These are phyloP conservation scores for Entophlyctis luteolus DNA, from an alignment of 192 early-diverging fungal species.

Conservation along the genomic window DNA sequence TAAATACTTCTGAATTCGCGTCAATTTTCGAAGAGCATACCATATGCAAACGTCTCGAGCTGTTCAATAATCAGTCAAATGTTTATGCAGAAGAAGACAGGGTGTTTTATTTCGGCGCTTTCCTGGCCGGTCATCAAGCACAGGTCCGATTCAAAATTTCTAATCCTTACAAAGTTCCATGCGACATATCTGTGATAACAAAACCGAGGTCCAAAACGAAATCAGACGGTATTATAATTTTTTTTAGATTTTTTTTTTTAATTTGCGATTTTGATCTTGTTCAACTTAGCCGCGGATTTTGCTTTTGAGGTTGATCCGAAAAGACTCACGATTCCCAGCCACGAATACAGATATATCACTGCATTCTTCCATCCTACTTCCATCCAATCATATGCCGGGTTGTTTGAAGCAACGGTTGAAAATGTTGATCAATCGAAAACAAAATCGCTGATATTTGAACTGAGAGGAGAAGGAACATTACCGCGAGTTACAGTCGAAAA, in stretches of 20 bases:
- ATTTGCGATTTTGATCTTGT: background rate
- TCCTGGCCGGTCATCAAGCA: constrained; percentile 52
- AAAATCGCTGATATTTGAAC: constrained; percentile 51
- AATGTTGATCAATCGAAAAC: constrained; percentile 49
- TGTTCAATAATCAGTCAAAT: constrained; percentile 48
- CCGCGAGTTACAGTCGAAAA: constrained; percentile 52
- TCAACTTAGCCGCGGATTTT: constrained; percentile 39
- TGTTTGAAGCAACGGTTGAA: constrained; percentile 59
- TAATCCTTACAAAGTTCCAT: constrained; percentile 60
- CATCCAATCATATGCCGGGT: constrained; percentile 56
- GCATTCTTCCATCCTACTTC: constrained; percentile 56
- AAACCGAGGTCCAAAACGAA: constrained; percentile 48
- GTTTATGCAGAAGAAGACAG: constrained; percentile 65
- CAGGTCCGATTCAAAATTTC: constrained; percentile 58
- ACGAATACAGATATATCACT: constrained; percentile 53
- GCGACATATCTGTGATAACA: constrained; percentile 49
- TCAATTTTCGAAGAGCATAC: constrained; percentile 64
- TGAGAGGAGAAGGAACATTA: constrained; percentile 59
- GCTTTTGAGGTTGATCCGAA: constrained; percentile 62
- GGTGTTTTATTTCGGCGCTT: constrained; percentile 57
- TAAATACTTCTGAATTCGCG: constrained; percentile 54
- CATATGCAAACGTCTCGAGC: constrained; percentile 56
- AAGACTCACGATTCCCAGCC: constrained; percentile 52
- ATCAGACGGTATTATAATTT: constrained; percentile 29
- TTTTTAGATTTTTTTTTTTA: background rate